Base-by-base conservation (phyloP, 495 filamentous ascomycete genomes). In the Hypoxylon cercidicola region DNA sequence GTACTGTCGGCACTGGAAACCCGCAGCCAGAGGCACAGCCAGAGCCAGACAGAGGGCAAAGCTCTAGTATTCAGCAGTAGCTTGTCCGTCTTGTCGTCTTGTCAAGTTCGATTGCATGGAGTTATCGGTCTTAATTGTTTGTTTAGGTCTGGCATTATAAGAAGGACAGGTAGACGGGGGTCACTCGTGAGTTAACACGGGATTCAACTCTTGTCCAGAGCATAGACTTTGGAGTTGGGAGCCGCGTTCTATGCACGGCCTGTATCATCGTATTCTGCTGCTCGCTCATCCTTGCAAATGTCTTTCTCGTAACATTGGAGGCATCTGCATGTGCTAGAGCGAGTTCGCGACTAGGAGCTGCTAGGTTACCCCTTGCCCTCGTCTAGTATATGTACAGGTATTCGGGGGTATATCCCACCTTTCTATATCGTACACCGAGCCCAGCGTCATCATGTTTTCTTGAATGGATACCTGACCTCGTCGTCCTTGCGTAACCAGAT, bases 401-500 rank as follows among this genome's bases (percentile, higher is more conserved):
- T 25, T 55, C 18, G 32, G 25, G 59, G 59, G 59, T 69, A 60
- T 60, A 44, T 60, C 50, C 52, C 52, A 18, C 39, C 21, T 52
- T 30, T 37, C 6, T 39, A 2, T 63, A 54, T 52, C 41, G 18
- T 65, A 68, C 65, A 64, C 10, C 19, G 43, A 28, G 25, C 7
- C 3, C 25, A 3, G 25, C 7, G 25, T 41, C 46, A 81, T 58
- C 79, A 85, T 30, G 78, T 75, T 77, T 90, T 88, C 82, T 91
- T 94, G 76, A 85, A 96, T 10, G 93, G 93, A 74, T 93, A 96
- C 64, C 75, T 73, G 20, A 93, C 81, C 51, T 84, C 81, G 77
- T 92, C 90, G 74, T 92, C 93, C 85, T 97, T 97, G 68, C 90
- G 86, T 64, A 89, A 72, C 87, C 89, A 94, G 60, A 97, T 85